Evolutionary conservation across 805 yeast species (phyloP).

Genomic region (Torulaspora quercuum): DNA sequence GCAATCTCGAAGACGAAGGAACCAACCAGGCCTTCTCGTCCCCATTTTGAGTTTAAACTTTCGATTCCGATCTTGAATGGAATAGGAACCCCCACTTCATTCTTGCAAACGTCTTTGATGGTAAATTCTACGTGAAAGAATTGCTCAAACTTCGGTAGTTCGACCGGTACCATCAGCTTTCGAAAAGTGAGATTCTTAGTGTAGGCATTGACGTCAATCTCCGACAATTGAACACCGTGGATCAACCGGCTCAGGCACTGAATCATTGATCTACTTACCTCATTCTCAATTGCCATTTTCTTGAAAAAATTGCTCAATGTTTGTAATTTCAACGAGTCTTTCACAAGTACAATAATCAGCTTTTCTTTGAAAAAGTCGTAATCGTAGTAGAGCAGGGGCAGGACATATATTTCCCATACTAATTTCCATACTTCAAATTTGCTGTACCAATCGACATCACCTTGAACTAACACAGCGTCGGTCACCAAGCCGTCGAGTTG

Average conservation of each 20-base stretch:
- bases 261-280: slow-evolving; percentile 20
- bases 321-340: slow-evolving; percentile 7
- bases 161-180: slow-evolving; percentile 29
- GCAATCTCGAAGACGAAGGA: slow-evolving; percentile 46
- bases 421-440: slow-evolving; percentile 26
- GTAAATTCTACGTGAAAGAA: slow-evolving; percentile 25
- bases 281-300: slow-evolving; percentile 11
- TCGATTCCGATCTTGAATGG: slow-evolving; percentile 19
- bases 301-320: slow-evolving; percentile 1
- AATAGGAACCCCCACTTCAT: slow-evolving; percentile 24
- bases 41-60: slow-evolving; percentile 27
- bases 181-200: slow-evolving; percentile 22
- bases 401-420: slow-evolving; percentile 27
- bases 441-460: slow-evolving; percentile 26
- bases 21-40: slow-evolving; percentile 3
- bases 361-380: slow-evolving; percentile 21
- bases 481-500: slow-evolving; percentile 30
- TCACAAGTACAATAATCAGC: slow-evolving; percentile 12
- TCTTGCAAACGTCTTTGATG: neutral
- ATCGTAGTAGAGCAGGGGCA: slow-evolving; percentile 26
- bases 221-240: slow-evolving; percentile 22
- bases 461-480: slow-evolving; percentile 27
- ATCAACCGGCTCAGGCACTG: slow-evolving; percentile 20
- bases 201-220: slow-evolving; percentile 27
- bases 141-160: slow-evolving; percentile 26